Conservation (phyloP, 2,329 filamentous ascomycete genomes). For the Ophiosphaerella herpotricha region DNA sequence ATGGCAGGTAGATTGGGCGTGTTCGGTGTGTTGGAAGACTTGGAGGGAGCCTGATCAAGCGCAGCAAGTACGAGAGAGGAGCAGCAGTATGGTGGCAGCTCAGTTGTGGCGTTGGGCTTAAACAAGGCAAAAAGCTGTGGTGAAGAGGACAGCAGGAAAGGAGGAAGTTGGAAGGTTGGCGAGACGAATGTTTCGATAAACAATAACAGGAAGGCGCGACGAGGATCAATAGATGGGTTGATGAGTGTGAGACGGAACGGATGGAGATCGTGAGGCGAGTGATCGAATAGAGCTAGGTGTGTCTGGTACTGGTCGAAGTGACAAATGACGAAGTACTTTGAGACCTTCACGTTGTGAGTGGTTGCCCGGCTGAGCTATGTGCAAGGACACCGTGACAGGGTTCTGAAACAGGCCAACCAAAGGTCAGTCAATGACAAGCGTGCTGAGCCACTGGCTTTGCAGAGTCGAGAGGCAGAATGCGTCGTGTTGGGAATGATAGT, state of each 20-base stretch:
- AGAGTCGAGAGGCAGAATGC: slow-evolving; percentile 8
- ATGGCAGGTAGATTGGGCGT: slow-evolving; percentile 24
- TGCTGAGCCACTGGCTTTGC: slow-evolving; percentile 44
- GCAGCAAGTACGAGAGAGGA: slow-evolving; percentile 8
- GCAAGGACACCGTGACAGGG: slow-evolving; percentile 38
- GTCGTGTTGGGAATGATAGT: slow-evolving; percentile 29
- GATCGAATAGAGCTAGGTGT: slow-evolving; percentile 40
- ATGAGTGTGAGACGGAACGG: slow-evolving; percentile 26
- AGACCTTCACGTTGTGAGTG: slow-evolving; percentile 40
- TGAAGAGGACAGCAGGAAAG: slow-evolving; percentile 12
- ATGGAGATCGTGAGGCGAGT: slow-evolving; percentile 31
- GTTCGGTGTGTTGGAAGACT: slow-evolving; percentile 6
- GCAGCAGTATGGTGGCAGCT: slow-evolving; percentile 17
- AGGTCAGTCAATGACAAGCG: slow-evolving; percentile 34
- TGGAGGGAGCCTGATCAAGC: slow-evolving; percentile 17
- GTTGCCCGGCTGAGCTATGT: slow-evolving; percentile 45
- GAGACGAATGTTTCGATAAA: slow-evolving; percentile 22
- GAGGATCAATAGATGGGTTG: slow-evolving; percentile 22
- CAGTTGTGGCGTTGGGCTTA: slow-evolving; percentile 32
- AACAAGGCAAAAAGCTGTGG: slow-evolving; percentile 29
- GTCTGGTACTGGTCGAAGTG: slow-evolving; percentile 34
- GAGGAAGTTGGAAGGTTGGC: slow-evolving; percentile 15
- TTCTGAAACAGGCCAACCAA: slow-evolving; percentile 47
- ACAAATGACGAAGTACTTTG: slow-evolving; percentile 42
- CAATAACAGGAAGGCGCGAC: slow-evolving; percentile 25